phyloP scores from a whole-genome alignment of 768 basidiomycete genomes.

The Suillus subaureus region DNA sequence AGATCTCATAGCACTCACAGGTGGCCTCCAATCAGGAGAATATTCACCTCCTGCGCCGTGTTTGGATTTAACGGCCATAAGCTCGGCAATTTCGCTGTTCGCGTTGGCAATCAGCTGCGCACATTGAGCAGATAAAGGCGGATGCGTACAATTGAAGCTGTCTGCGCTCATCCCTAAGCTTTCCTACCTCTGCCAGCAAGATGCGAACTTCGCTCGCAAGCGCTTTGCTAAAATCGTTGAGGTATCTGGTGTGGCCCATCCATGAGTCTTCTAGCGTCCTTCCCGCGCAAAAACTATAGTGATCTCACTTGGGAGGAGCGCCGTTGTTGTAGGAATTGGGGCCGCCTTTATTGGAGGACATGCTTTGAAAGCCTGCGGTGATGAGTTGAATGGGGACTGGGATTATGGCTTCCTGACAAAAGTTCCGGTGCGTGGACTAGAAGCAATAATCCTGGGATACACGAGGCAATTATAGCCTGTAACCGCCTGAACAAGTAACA shows the following conservation, averaged over 20 bases:
- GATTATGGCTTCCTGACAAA: not conserved
- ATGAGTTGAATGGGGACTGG: not conserved
- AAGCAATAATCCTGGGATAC: not conserved
- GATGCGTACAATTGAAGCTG: conserved; percentile 54
- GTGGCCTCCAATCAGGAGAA: conserved; percentile 71
- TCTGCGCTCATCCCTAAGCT: conserved; percentile 59
- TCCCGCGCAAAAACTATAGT: not conserved
- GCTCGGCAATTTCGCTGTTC: conserved; percentile 77
- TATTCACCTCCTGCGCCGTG: conserved; percentile 81
- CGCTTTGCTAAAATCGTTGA: conserved; percentile 65
- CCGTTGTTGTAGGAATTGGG: conserved; percentile 35
- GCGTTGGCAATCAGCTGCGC: not conserved
- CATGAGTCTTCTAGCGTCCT: conserved; percentile 11
- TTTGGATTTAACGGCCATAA: conserved; percentile 83
- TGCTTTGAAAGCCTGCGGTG: conserved; percentile 10
- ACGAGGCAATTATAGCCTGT: conserved; percentile 8
- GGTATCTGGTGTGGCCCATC: conserved; percentile 38
- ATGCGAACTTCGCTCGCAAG: conserved; percentile 64
- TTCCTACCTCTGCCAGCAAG: conserved; percentile 60
- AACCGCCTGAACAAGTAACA: not conserved
- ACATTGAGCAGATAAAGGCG: not conserved
- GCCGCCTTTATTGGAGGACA: conserved; percentile 37
- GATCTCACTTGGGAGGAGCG: conserved; percentile 36
- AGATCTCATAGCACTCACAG: conserved; percentile 38
- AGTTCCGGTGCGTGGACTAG: not conserved